Evolutionary conservation across 805 yeast species (phyloP).

Genomic region (Candida methanosorbosa): DNA sequence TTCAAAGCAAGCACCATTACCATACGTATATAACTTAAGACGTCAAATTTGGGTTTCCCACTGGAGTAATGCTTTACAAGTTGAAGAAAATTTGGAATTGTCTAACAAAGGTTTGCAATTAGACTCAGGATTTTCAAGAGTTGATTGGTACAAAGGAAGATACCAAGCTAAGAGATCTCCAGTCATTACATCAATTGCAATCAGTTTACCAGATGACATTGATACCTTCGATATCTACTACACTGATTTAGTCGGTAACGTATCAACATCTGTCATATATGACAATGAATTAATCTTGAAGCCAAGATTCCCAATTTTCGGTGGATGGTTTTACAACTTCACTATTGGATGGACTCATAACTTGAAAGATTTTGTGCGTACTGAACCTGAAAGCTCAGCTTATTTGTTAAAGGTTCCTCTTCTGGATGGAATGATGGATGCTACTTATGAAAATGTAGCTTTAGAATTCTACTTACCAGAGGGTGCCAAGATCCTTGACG

Average conservation of each 20-base stretch:
- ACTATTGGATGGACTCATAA: conserved; percentile 87
- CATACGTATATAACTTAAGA: conserved; percentile 48
- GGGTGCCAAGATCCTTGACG: conserved; percentile 55
- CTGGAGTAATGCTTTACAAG: conserved; percentile 59
- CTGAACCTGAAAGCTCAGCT: conserved; percentile 30
- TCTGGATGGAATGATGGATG: conserved; percentile 61
- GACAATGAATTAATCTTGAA: conserved; percentile 45
- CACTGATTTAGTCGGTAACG: conserved; percentile 89
- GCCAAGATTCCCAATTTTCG: conserved; percentile 93
- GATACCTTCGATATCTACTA: conserved; percentile 59
- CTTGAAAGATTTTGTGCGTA: conserved; percentile 43
- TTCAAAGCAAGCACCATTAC: conserved; percentile 57
- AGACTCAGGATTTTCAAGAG: conserved; percentile 66
- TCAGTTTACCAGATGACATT: conserved; percentile 37
- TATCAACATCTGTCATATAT: conserved; percentile 57
- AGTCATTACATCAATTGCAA: conserved; percentile 52
- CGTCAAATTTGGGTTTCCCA: conserved; percentile 89
- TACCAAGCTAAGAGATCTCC: conserved; percentile 43
- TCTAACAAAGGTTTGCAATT: conserved; percentile 69
- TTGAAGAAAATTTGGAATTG: conserved; percentile 82
- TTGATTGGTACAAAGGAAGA: conserved; percentile 61
- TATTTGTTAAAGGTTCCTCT: conserved; percentile 64
- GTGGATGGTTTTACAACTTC: conserved; percentile 94
- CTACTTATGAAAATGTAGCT: conserved; percentile 52
- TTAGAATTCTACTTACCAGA: conserved; percentile 76